These are phyloP conservation scores for Hyaloscypha finlandica DNA, from an alignment of 495 filamentous ascomycete species.

Conservation along the genomic window DNA sequence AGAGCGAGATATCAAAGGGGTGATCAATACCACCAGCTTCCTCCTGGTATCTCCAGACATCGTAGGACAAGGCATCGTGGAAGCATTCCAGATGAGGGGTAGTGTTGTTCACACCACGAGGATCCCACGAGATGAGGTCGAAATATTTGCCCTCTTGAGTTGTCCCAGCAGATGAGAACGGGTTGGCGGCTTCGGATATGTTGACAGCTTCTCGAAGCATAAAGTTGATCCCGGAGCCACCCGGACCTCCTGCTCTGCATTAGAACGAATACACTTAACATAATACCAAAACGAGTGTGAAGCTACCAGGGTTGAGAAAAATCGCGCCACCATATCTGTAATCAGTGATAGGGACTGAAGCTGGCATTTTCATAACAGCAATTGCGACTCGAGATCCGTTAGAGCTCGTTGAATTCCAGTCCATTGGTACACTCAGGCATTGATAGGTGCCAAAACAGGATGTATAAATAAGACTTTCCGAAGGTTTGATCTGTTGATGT, in stretches of 20 bases:
- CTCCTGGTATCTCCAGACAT: conserved; percentile 1
- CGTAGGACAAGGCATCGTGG: conserved; percentile 22
- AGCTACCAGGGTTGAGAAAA: conserved; percentile 42
- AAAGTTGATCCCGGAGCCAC: conserved; percentile 37
- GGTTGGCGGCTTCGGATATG: conserved; percentile 37
- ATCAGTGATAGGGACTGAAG: conserved; percentile 33
- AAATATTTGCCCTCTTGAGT: conserved; percentile 32
- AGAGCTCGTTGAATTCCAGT: conserved; percentile 37
- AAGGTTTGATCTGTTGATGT: background rate
- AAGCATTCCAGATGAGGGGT: conserved; percentile 51
- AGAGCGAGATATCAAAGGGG: background rate
- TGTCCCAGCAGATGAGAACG: conserved; percentile 13
- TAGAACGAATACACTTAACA: background rate
- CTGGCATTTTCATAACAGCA: conserved; percentile 42
- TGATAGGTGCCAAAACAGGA: conserved; percentile 16
- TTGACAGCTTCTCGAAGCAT: conserved; percentile 19
- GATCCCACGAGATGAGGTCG: conserved; percentile 56
- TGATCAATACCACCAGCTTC: background rate
- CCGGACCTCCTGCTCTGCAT: conserved; percentile 36
- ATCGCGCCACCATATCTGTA: conserved; percentile 41
- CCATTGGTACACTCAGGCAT: conserved; percentile 44
- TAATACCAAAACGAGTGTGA: background rate
- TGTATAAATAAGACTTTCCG: background rate
- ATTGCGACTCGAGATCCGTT: conserved; percentile 31
- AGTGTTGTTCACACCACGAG: conserved; percentile 54